Evolutionary conservation across 176 grass and related monocot genomes (phyloP), one percentile per base, ranked within the genome.

Genomic region (Aegilops sharonensis): DNA sequence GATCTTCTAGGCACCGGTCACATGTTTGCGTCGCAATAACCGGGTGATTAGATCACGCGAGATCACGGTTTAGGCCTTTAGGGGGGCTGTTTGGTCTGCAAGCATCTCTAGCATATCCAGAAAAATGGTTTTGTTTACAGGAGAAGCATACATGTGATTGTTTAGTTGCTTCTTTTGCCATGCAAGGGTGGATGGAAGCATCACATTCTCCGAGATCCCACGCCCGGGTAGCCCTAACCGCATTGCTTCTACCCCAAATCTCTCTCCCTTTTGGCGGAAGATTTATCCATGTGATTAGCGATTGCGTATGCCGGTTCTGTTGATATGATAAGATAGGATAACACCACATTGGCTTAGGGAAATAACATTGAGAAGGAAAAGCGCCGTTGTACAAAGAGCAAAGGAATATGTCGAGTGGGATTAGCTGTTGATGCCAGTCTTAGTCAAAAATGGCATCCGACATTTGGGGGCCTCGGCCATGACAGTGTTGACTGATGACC

Each of bases 201-300:
- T 77, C 89, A 85, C 85, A 85, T 91, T 88, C 89, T 75, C 85
- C 85, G 11, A 87, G 85, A 88, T 88, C 77, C 85, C 85, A 91
- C 89, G 85, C 43, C 43, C 72, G 72, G 59, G 67, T 34, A 43
- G 71, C 68, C 61, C 81, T 59, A 75, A 68, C 80, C 60, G 35
- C 80, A 9, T 67, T 67, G 17, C 24, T 35, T 50, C 47, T 50
- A 50, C 9, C 57, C 20, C 0, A 83, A 83, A 87, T 80, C 15
- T 37, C 14, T 37, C 60, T 31, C 30, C 30, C 12, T 1, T 39
- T 91, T 85, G 68, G 68, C 61, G n/a, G 3, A 70, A 91, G 85
- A 84, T 91, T 82, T 91, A 25, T 87, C 77, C 89, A 91, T 91
- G 77, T 88, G 81, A 20, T 75, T 76, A 76, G 11, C 62, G 85